Base-by-base conservation (phyloP, 805 yeast species). In the Tetrapisispora phaffii region DNA sequence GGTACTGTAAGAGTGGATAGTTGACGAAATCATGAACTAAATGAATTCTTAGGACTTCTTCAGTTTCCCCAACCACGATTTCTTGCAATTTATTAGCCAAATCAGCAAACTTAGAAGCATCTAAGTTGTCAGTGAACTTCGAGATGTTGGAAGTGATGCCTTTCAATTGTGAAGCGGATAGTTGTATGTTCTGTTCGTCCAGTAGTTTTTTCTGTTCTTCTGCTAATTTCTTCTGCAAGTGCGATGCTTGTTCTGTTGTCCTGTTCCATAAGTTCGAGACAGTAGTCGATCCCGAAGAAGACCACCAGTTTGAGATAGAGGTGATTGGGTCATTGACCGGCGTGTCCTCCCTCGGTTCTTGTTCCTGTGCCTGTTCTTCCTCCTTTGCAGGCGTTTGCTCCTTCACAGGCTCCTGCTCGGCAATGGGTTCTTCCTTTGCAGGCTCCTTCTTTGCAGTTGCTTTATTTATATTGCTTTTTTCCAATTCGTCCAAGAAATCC, bases 251-350 rank as follows among this genome's bases (percentile, higher is more conserved):
- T 38, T 65, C 65, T 5, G 81, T 65, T 20, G 87, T 80, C 41
- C 59, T 62, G 10, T 79, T 84, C 87, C 88, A 82, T 13, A 84
- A 52, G 7, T 79, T 78, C 5, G 75, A 71, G 2, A 82, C 86
- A 23, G 77, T 77, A 2, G 74, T 69, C 2, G 87, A 77, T 0
- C 89, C 89, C 37, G 79, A 79, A 1, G 71, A 70, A 2, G 77
- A 74, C 87, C 88, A 82, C 93, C 94, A 84, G 33, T 72, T 76
- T 4, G 87, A 71, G 41, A 83, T 65, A 1, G 85, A 73, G 0
- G 80, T 70, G 32, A 82, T 72, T 15, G 89, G 87, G 55, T 81
- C 87, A 48, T 71, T 62, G 7, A 63, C 54, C 23, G 63, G 64
- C 41, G 56, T 47, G 17, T 48, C 54, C 13, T 39, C 50, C 20